Evolutionary conservation across 305 asterid species (phyloP), one percentile per base, ranked within the genome.

Genomic region (Rubia occidens): DNA sequence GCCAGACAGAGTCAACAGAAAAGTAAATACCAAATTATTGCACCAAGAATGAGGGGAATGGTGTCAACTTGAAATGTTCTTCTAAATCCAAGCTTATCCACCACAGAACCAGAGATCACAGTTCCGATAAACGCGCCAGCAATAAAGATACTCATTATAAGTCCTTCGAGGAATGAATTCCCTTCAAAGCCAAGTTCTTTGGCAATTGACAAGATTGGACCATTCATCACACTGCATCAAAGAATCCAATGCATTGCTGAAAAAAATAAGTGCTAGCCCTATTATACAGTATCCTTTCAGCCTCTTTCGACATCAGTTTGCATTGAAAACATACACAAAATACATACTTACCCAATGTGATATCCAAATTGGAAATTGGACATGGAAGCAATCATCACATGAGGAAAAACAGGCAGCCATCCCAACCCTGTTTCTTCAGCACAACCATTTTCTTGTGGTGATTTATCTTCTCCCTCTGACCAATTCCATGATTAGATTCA

Each of bases 51-150:
- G 71, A 91, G 92, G 40, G 97, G 97, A 73, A 91, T 76, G 15
- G 93, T 86, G 78, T 60, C 95, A 56, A 89, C 77, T 78, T 91
- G 97, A 66, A 89, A 77, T 37, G 96, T 86, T 68, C 89, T 85
- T 32, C 95, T 87, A 77, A 83, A 91, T 61, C 97, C 95, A 76
- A 91, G 86, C 78, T 80, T 85, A 83, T 91, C 93, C 76, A 87
- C 85, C 53, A 91, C 76, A 72, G 85, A 80, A 76, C 93, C 95
- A 76, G 86, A 86, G 69, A 84, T 72, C 71, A 91, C 45, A 80
- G 96, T 91, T 74, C 97, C 97, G 54, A 89, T 66, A 75, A 91
- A 87, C 42, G 95, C 97, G 71, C 97, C 97, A 67, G 86, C 90
- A 51, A 91, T 85, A 79, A 91, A 91, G 64, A 89, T 91, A 82